Conservation (phyloP, 371 early-diverging fungal genomes). For the Entomophthora muscae region DNA sequence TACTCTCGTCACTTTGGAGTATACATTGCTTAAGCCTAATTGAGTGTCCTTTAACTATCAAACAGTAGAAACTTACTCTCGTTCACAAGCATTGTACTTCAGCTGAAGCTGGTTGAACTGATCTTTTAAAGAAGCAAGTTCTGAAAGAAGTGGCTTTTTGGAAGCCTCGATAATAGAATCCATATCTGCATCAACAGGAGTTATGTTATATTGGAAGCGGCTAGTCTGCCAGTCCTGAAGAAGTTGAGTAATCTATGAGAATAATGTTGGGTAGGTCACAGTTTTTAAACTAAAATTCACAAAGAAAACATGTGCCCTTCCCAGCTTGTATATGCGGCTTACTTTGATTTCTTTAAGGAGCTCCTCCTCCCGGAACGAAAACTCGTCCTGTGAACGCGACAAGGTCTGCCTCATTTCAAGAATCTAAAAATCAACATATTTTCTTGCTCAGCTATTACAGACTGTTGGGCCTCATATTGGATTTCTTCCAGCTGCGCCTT, state of each 20-base stretch:
- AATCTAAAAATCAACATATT: slow-evolving; percentile 14
- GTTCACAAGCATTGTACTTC: neutral
- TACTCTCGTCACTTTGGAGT: neutral
- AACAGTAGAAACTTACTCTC: neutral
- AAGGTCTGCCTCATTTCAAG: slow-evolving; percentile 33
- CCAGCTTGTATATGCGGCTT: too few relatives aligned
- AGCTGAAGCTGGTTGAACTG: neutral
- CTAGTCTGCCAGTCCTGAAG: neutral
- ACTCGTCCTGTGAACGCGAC: slow-evolving; percentile 28
- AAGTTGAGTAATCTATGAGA: too few relatives aligned
- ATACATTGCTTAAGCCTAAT: neutral
- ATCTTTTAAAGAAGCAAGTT: neutral
- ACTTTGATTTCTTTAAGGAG: slow-evolving; percentile 29
- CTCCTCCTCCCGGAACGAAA: slow-evolving; percentile 32
- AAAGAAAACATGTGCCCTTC: too few relatives aligned
- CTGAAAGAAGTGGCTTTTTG: neutral
- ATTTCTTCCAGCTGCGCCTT: slow-evolving; percentile 10
- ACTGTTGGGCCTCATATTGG: slow-evolving; percentile 20
- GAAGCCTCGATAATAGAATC: neutral
- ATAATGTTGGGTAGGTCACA: too few relatives aligned
- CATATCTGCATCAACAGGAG: neutral
- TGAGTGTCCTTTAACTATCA: neutral
- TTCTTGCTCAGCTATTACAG: slow-evolving; percentile 18
- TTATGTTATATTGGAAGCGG: neutral
- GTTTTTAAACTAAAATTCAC: too few relatives aligned